Conservation (phyloP, 805 yeast genomes). For the Ogataea allantospora region DNA sequence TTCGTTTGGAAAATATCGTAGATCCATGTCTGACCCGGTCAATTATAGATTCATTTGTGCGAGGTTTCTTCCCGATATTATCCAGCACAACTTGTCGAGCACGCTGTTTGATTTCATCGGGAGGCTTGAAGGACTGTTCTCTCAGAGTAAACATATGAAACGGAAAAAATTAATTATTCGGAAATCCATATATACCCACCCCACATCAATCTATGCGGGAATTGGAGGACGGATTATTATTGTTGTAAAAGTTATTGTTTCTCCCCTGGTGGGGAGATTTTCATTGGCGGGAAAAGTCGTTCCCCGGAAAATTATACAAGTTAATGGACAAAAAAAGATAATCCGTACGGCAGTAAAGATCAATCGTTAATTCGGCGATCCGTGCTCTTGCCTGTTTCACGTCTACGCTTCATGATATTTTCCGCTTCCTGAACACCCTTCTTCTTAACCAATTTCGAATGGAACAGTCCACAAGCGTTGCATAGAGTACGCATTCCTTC, state of each 20-base stretch:
- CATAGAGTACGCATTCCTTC: slow-evolving; percentile 78
- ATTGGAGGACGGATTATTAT: slow-evolving; percentile 2
- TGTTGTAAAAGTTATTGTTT: slow-evolving; percentile 1
- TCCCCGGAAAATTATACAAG: slow-evolving; percentile 9
- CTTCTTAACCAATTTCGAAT: slow-evolving; percentile 55
- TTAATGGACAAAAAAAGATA: slow-evolving; percentile 1
- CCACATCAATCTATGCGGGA: slow-evolving; percentile 8
- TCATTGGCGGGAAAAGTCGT: slow-evolving; percentile 5
- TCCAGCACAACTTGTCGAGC: slow-evolving; percentile 27
- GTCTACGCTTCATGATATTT: slow-evolving; percentile 32
- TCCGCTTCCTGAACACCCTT: slow-evolving; percentile 44
- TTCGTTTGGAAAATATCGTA: slow-evolving; percentile 12
- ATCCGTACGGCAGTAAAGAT: slow-evolving; percentile 5
- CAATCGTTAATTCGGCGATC: slow-evolving; percentile 29
- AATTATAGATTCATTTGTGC: slow-evolving; percentile 7
- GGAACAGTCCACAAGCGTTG: slow-evolving; percentile 88
- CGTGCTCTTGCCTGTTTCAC: slow-evolving; percentile 28
- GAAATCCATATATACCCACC: slow-evolving; percentile 4
- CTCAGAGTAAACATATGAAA: slow-evolving; percentile 17
- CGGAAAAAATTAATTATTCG: background rate
- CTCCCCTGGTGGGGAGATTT: slow-evolving; percentile 2
- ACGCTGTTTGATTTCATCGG: slow-evolving; percentile 25
- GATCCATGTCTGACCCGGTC: slow-evolving; percentile 13
- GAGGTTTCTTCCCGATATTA: slow-evolving; percentile 14
- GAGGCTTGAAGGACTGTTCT: slow-evolving; percentile 21